phyloP scores from a whole-genome alignment of 2,329 filamentous ascomycete species.

The Fusarium floridanum region DNA sequence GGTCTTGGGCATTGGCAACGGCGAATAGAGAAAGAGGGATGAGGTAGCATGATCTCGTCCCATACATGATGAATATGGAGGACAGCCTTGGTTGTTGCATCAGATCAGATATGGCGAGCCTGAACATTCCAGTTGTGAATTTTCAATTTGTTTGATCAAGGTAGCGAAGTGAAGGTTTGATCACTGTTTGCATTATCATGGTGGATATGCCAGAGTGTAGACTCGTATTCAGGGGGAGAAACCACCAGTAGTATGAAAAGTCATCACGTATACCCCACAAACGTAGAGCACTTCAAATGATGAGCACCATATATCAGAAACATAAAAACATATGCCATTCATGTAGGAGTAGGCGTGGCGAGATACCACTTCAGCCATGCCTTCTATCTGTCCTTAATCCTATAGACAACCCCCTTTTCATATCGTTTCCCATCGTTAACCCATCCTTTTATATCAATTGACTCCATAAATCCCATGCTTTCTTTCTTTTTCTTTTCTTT shows the following conservation, averaged over 20 bases:
- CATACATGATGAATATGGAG: slow-evolving; percentile 1
- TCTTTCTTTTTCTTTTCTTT: slow-evolving; percentile 7
- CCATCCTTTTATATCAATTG: slow-evolving; percentile 17
- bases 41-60: not conserved
- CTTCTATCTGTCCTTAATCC: slow-evolving; percentile 29
- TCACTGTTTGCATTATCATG: not conserved
- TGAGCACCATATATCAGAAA: slow-evolving; percentile 1
- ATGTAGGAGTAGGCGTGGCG: slow-evolving; percentile 17
- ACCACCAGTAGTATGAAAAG: not conserved
- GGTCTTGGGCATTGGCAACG: not conserved
- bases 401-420: slow-evolving; percentile 23
- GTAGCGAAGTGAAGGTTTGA: not conserved
- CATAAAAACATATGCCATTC: slow-evolving; percentile 28
- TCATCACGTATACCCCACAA: not conserved
- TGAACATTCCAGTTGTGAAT: not conserved
- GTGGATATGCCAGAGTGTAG: not conserved
- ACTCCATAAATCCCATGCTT: slow-evolving; percentile 34
- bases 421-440: slow-evolving; percentile 30
- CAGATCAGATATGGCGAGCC: not conserved
- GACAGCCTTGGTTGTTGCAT: not conserved
- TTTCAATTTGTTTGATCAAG: not conserved
- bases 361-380: slow-evolving; percentile 17
- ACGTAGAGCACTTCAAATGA: not conserved
- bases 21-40: slow-evolving; percentile 17
- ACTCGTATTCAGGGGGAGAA: not conserved